Evolutionary conservation across 768 basidiomycete genomes (phyloP), one percentile per base, ranked within the genome.

Genomic region (Kwoniella shandongensis): DNA sequence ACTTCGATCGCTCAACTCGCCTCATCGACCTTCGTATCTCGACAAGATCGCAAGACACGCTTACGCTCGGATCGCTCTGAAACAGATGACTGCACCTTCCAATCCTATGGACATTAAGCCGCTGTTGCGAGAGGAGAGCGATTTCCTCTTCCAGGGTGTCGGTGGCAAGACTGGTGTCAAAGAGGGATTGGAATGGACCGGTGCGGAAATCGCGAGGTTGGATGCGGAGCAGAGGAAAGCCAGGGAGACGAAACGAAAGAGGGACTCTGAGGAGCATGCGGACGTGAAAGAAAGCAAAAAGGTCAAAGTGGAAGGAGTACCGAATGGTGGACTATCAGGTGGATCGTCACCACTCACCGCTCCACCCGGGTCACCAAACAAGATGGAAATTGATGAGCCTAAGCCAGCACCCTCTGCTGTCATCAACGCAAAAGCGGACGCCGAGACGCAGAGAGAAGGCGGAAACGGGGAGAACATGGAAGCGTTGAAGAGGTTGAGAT

Each of bases 21-120:
- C 3, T 13, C 18, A 10, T 30, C 29, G 48, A 18, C 29, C 55
- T 6, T 13, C 41, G 7, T 58, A 30, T 17, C 18, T 57, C 13
- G 27, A 29, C 17, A 22, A 45, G 26, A 46, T 51, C 10, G 51
- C 56, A 17, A 38, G 44, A 35, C 22, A 30, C 11, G 50, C 54
- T 3, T 62, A 61, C 35, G 48, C 59, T 4, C 55, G 64, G 11
- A 32, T 46, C 8, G 60, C 57, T 1, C 36, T 70, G 10, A 41
- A 44, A 38, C 39, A 66, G 18, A 20, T 65, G 22, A 54, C 63
- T 2, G 41, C 44, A 2, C 57, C 62, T 1, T 18, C 49, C 3
- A 63, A 65, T 35, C 61, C 67, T 0, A 45, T 73, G 15, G 68
- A 73, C 41, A 70, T 73, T 45, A 49, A 51, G 20, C 57, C 66